These are phyloP conservation scores for Plenodomus biglobosus DNA, from an alignment of 2,329 filamentous ascomycete species.

Conservation along the genomic window DNA sequence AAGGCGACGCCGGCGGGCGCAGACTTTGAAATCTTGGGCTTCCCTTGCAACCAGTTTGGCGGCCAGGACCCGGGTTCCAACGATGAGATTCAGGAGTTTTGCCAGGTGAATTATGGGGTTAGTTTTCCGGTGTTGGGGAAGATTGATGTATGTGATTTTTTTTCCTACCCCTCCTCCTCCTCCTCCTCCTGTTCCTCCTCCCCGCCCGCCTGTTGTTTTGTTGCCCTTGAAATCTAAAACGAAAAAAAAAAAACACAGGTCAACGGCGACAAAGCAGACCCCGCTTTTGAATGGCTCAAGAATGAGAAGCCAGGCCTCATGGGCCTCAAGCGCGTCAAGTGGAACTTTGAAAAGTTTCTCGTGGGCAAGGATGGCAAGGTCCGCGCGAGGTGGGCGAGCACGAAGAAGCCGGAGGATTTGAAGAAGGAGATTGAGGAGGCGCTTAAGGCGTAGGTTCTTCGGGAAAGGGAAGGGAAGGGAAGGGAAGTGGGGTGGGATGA, in stretches of 20 bases:
- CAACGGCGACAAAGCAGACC: slow-evolving; percentile 79
- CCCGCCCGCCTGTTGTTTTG: no score
- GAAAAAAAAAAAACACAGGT: no score
- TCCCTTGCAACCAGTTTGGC: slow-evolving; percentile 98
- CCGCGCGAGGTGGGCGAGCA: slow-evolving; percentile 82
- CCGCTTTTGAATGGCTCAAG: slow-evolving; percentile 77
- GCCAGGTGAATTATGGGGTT: slow-evolving; percentile 92
- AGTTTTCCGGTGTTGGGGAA: slow-evolving; percentile 90
- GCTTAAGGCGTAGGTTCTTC: slow-evolving; percentile 49
- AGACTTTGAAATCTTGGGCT: slow-evolving; percentile 85
- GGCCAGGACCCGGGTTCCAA: slow-evolving; percentile 80
- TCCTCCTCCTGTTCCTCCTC: background rate
- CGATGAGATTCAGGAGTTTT: slow-evolving; percentile 67
- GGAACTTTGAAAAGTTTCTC: slow-evolving; percentile 99
- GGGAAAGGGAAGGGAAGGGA: no score
- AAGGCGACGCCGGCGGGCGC: slow-evolving; percentile 65
- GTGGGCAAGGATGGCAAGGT: slow-evolving; percentile 84
- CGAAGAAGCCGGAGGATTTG: slow-evolving; percentile 79
- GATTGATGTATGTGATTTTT: slow-evolving; percentile 65
- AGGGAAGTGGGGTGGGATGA: background rate
- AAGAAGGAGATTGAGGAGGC: slow-evolving; percentile 76
- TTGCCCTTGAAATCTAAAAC: no score
- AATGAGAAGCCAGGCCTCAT: slow-evolving; percentile 74
- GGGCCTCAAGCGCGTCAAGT: slow-evolving; percentile 91
- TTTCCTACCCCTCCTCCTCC: background rate